Base-by-base conservation (phyloP, 805 yeast genomes). In the Candida tallmaniae region DNA sequence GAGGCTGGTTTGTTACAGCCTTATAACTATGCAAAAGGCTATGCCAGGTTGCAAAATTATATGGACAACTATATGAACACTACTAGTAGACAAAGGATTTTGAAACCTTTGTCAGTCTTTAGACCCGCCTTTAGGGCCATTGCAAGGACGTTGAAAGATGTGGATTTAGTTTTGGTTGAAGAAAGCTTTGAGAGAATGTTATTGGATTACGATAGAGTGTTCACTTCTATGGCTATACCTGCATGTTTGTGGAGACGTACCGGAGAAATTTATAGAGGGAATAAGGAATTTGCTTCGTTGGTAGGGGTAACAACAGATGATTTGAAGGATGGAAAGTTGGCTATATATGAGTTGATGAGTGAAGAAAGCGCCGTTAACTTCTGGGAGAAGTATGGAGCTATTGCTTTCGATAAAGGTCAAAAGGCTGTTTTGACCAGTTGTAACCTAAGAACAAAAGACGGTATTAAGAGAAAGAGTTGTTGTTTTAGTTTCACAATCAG, bases 231-330 rank as follows among this genome's bases (percentile, higher is more conserved):
- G 96, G 96, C 97, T 5, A 87, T 90, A 41, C 97, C 97, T 2
- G 96, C 97, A 1, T 90, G 97, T 60, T 68, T 90, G 19, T 90
- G 97, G 97, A 68, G 97, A 54, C 79, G 97, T 48, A 89, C 97
- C 0, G 97, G 97, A 2, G 97, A 90, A 47, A 90, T 90, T 3
- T 90, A 86, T 49, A 62, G 97, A 41, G 97, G 96, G 0, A 90
- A 90, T 58, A 88, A 89, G 54, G 97, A 90, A 55, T 90, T 90
- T 73, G 97, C 97, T 0, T 83, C 89, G 1, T 59, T 90, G 36
- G 96, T 90, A 2, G 95, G 88, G 14, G 95, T 86, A 16, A 74
- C 78, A 19, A 86, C 90, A 2, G 97, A 89, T 52, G 96, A 88
- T 53, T 62, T 90, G 50, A 78, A 93, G 44, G 96, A 90, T 56